Evolutionary conservation across 1,284 basidiomycete species (phyloP), one percentile per base, ranked within the genome.

Genomic region (Pseudozyma sp.): DNA sequence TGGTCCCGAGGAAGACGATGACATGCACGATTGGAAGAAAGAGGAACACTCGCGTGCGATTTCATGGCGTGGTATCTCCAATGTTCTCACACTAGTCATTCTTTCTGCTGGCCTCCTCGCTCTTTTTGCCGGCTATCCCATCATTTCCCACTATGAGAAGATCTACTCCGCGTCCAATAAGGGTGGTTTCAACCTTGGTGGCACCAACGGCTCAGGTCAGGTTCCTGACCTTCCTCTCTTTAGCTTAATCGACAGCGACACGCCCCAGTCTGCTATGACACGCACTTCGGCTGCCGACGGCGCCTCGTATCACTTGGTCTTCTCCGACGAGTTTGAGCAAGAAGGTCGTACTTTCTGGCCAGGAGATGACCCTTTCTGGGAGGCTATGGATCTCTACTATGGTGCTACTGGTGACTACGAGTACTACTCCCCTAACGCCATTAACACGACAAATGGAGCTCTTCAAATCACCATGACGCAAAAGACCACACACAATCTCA

Each of bases 101-200:
- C 60, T 80, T 14, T 44, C 66, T 8, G 16, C 52, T 19, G 77
- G 66, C 18, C 67, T 80, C 7, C 43, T 80, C 16, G 70, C 72
- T 12, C 70, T 82, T 47, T 78, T 82, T 47, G 71, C 74, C 13
- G 79, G 72, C 10, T 79, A 80, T 18, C 80, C 80, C 13, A 76
- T 81, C 69, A 74, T 79, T 43, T 65, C 66, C 9, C 68, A 73
- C 42, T 77, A 54, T 25, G 59, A 70, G 31, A 63, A 70, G 44
- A 8, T 58, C 42, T 55, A 44, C 39, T 14, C 39, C 6, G 42
- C 54, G 2, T 60, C 39, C 54, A 68, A 19, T 18, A 68, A 64
- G 25, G 63, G 54, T 16, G 76, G 71, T 36, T 78, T 59, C 66
- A 93, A 93, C 78, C 80, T 93, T 18, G 93, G 92, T 34, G 93